Evolutionary conservation across 2,329 filamentous ascomycete species (phyloP), one percentile per base, ranked within the genome.

Genomic region (Exophiala oligosperma): DNA sequence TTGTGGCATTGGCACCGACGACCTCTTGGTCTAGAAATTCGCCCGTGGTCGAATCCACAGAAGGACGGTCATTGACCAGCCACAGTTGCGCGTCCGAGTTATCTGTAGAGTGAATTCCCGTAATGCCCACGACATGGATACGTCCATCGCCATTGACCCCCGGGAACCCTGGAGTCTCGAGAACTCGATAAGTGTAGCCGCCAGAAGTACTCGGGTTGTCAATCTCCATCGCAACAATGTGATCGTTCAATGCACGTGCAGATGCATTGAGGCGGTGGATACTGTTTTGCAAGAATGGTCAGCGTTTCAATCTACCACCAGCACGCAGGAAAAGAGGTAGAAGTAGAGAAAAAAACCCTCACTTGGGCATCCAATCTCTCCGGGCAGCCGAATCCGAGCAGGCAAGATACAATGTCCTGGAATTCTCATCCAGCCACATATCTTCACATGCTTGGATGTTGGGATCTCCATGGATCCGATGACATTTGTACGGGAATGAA

Each of bases 1-100:
- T 65, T 0, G 74, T 76, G 8, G 72, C 69, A 54, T 75, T 75
- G 6, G 68, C 71, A 4, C 73, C 74, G 11, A 70, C 41, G 8
- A 62, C 56, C 3, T 44, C 46, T 17, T 71, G 63, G 62, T 74
- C 69, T 1, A 74, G 65, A 7, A 66, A 29, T 12, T 66, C 62
- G 14, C 72, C 71, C 1, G 69, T 72, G 7, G 54, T 43, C n/a
- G 62, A 49, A 53, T 74, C 67, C 24, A 72, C 60, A 5, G 70
- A 67, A 17, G 71, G 72, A 12, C 69, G 66, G 35, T 71, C 68
- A 49, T 74, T 76, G 55, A 74, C 65, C 37, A 75, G 60, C 53
- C 71, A 68, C 44, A 64, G 35, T 17, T 62, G 38, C 3, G 49
- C 49, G 21, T 57, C 43, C 12, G 29, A 41, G 6, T 32, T 51